Percentiles rank a stretch among this genome's conserved stretches.
Conservation (phyloP, 495 filamentous ascomycete genomes). For the Tetracladium setigerum region DNA sequence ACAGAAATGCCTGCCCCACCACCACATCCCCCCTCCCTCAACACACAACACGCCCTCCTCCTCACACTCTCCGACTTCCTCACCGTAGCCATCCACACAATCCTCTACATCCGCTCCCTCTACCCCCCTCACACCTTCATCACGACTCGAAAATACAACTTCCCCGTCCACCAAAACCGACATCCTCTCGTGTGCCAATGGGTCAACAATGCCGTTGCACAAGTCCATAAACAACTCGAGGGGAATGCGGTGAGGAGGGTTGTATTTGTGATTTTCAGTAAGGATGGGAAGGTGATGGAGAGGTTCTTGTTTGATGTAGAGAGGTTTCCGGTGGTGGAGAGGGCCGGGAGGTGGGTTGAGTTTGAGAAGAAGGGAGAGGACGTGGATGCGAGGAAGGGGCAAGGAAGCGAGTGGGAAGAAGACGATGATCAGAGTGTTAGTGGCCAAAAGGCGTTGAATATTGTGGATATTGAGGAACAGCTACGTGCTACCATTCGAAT, state of each 20-base stretch:
- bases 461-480: conserved; percentile 58
- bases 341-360: conserved; percentile 29
- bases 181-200: conserved; percentile 89
- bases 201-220: conserved; percentile 75
- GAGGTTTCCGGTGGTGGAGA: conserved; percentile 58
- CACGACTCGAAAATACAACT: conserved; percentile 76
- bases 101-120: conserved; percentile 78
- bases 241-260: conserved; percentile 55
- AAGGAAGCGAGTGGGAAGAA: conserved; percentile 23
- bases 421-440: conserved; percentile 24
- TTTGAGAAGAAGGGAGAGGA: conserved; percentile 8
- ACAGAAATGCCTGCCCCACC: conserved; percentile 13
- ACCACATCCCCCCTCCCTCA: conserved; percentile 15
- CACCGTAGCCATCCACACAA: conserved; percentile 82
- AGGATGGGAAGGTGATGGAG: conserved; percentile 50
- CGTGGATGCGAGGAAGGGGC: conserved; percentile 2
- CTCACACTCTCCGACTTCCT: conserved; percentile 69
- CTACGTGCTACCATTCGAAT: conserved; percentile 47
- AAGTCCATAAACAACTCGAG: conserved; percentile 66
- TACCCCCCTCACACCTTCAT: conserved; percentile 81
- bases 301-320: conserved; percentile 81
- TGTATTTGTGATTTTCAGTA: conserved; percentile 66
- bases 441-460: conserved; percentile 14
- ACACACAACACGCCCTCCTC: conserved; percentile 33
- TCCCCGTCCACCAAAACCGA: conserved; percentile 79